These are phyloP conservation scores for Pseudofabraea citricarpa DNA, from an alignment of 2,329 filamentous ascomycete species.

Conservation along the genomic window DNA sequence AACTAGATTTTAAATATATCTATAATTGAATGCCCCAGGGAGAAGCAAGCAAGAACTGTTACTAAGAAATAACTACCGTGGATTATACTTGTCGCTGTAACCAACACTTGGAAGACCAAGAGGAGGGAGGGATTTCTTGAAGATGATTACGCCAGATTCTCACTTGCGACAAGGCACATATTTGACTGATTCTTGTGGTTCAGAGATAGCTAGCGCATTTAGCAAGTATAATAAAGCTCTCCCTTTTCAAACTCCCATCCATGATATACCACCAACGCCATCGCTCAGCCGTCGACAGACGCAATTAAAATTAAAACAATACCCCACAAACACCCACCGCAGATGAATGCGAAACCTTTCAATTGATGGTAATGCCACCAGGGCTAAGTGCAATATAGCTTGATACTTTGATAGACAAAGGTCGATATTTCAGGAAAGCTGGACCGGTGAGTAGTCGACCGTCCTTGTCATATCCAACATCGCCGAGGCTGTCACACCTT, in stretches of 20 bases:
- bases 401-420: constrained; percentile 25
- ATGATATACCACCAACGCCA: constrained; percentile 2
- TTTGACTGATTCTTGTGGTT: too few relatives aligned
- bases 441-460: constrained; percentile 35
- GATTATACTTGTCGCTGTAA: too few relatives aligned
- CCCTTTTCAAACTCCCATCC: not conserved
- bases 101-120: too few relatives aligned
- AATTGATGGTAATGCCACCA: constrained; percentile 23
- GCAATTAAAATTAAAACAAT: not conserved
- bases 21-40: too few relatives aligned
- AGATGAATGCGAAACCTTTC: not conserved
- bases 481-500: constrained; percentile 59
- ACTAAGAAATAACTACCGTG: too few relatives aligned
- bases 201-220: too few relatives aligned
- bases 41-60: too few relatives aligned
- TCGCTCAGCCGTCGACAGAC: not conserved
- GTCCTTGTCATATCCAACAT: constrained; percentile 54
- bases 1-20: too few relatives aligned
- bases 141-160: too few relatives aligned
- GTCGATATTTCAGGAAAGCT: constrained; percentile 20
- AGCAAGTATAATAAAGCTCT: too few relatives aligned
- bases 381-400: constrained; percentile 17
- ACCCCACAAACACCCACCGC: not conserved
- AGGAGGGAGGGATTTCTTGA: too few relatives aligned
- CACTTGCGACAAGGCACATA: too few relatives aligned